Conservation (phyloP, 2,329 filamentous ascomycete genomes). For the Exserohilum turcica region DNA sequence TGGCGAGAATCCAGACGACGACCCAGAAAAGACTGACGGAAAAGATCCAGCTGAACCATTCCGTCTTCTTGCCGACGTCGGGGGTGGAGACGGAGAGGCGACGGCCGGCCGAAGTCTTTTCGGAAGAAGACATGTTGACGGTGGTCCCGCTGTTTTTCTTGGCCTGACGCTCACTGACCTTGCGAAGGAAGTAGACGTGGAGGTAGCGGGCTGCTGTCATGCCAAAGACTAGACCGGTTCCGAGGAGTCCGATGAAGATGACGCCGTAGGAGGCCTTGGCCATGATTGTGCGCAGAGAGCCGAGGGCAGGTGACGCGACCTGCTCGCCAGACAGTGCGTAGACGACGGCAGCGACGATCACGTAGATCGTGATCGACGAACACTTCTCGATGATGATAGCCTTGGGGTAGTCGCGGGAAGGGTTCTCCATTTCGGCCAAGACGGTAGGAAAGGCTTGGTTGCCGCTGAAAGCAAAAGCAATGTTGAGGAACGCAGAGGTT, state of each 20-base stretch:
- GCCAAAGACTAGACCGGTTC: conserved; percentile 32
- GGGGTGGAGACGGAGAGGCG: conserved; percentile 21
- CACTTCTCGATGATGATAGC: conserved; percentile 36
- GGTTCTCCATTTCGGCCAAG: conserved; percentile 35
- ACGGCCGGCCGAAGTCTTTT: conserved; percentile 18
- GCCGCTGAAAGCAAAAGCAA: conserved; percentile 35
- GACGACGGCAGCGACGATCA: conserved; percentile 29
- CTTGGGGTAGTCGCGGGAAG: conserved; percentile 32
- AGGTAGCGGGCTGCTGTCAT: conserved; percentile 33
- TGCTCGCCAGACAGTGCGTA: conserved; percentile 35
- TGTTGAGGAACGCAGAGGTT: conserved; percentile 33
- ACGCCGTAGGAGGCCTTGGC: conserved; percentile 33
- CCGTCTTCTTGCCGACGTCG: conserved; percentile 21
- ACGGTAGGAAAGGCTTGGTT: conserved; percentile 38
- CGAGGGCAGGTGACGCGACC: conserved; percentile 32
- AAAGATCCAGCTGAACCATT: conserved; percentile 31
- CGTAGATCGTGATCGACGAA: conserved; percentile 26
- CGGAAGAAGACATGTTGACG: conserved; percentile 8
- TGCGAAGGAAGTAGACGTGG: conserved; percentile 31
- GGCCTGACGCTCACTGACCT: conserved; percentile 20
- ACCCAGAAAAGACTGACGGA: conserved; percentile 33
- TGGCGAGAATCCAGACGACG: conserved; percentile 35
- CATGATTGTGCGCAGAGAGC: conserved; percentile 26
- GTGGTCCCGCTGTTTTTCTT: conserved; percentile 13
- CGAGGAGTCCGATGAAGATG: conserved; percentile 29